These are phyloP conservation scores for Colletotrichum brevisporum DNA, from an alignment of 2,329 filamentous ascomycete species.

Conservation along the genomic window DNA sequence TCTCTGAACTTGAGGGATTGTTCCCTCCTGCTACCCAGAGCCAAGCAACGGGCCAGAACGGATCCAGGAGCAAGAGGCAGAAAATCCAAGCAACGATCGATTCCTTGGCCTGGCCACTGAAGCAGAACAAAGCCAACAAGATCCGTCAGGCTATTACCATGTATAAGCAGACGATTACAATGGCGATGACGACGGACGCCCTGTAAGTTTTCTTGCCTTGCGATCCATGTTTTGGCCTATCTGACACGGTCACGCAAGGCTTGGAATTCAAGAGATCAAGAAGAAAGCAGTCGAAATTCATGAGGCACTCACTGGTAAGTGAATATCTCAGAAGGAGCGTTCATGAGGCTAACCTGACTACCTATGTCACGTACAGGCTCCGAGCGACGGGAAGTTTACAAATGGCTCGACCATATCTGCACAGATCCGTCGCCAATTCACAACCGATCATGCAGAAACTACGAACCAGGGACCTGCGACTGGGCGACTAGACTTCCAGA, in stretches of 20 bases:
- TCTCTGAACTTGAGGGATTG: background rate
- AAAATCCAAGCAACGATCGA: background rate
- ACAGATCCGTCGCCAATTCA: background rate
- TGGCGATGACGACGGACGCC: background rate
- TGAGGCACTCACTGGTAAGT: too few relatives aligned
- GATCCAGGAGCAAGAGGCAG: background rate
- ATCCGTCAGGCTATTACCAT: background rate
- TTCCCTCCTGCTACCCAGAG: background rate
- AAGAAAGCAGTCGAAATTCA: too few relatives aligned
- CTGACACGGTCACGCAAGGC: too few relatives aligned
- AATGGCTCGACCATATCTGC: background rate
- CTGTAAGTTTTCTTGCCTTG: background rate
- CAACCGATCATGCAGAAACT: rapidly evolving
- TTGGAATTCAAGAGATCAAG: too few relatives aligned
- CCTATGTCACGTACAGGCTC: background rate
- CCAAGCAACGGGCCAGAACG: rapidly evolving
- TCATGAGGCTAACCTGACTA: background rate
- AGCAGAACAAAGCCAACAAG: background rate
- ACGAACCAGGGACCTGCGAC: conserved; percentile 7
- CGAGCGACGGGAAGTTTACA: background rate
- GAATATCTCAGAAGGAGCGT: too few relatives aligned
- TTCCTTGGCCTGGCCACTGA: background rate
- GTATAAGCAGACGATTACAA: background rate
- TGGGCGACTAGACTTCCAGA: background rate
- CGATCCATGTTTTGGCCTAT: too few relatives aligned